These are phyloP conservation scores for Hibiscus mutabilis DNA, from an alignment of 345 rosid species.

Conservation along the genomic window DNA sequence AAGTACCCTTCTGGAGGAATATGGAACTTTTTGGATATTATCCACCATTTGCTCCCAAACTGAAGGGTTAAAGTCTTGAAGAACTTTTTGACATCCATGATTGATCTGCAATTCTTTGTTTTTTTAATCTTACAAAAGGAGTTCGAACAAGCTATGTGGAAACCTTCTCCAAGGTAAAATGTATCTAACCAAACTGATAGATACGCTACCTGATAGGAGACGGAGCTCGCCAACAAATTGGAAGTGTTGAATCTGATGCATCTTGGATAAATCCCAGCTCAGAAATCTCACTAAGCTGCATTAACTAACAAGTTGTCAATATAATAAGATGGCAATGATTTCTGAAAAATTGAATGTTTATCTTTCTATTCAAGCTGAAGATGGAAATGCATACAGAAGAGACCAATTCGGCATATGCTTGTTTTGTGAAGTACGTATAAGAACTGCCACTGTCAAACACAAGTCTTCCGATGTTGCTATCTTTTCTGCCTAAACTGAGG, in stretches of 20 bases:
- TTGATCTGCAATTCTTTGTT: conserved; percentile 36
- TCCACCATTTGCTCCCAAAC: conserved; percentile 86
- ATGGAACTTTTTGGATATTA: conserved; percentile 48
- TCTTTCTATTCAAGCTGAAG: not conserved
- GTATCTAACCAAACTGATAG: not conserved
- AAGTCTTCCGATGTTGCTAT: conserved; percentile 33
- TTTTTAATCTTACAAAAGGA: not conserved
- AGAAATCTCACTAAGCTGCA: conserved; percentile 56
- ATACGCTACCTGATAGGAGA: conserved; percentile 48
- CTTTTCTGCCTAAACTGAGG: conserved; percentile 43
- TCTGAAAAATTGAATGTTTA: not conserved
- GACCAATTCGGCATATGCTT: conserved; percentile 60
- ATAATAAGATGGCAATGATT: not conserved
- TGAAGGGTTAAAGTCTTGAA: conserved; percentile 82
- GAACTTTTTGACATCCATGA: conserved; percentile 47
- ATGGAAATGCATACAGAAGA: conserved; percentile 48
- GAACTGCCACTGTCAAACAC: conserved; percentile 90
- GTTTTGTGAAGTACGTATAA: conserved; percentile 72
- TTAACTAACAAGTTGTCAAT: conserved; percentile 1
- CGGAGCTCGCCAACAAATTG: conserved; percentile 65
- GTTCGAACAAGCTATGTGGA: not conserved
- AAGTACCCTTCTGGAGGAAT: conserved; percentile 81
- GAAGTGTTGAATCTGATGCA: conserved; percentile 58
- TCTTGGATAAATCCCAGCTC: conserved; percentile 41
- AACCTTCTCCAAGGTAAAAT: not conserved